Conservation (phyloP, 106 monocot genomes). For the Platanthera guangdongensis region DNA sequence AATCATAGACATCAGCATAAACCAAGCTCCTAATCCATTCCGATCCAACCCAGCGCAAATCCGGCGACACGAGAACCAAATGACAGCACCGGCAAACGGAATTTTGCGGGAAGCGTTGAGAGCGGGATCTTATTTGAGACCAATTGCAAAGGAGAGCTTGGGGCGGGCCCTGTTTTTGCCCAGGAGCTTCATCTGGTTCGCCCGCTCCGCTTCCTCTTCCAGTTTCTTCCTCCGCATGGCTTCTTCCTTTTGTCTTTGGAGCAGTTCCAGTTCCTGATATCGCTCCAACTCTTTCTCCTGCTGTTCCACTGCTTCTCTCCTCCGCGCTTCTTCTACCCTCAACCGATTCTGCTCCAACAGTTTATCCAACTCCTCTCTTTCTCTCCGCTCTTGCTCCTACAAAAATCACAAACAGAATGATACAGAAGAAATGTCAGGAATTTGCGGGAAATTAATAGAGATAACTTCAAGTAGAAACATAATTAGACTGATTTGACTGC, state of each 20-base stretch:
- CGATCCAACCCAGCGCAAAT: too few species aligned
- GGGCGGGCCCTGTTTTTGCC: conserved; percentile 94
- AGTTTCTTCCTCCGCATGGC: conserved; percentile 78
- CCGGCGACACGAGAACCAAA: too few species aligned
- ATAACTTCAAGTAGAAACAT: not conserved
- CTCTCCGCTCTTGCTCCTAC: conserved; percentile 79
- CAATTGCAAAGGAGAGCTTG: conserved; percentile 78
- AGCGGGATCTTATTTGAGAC: conserved; percentile 40
- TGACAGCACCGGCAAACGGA: too few species aligned
- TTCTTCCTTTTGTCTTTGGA: conserved; percentile 88
- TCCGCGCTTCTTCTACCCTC: conserved; percentile 84
- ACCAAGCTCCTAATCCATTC: too few species aligned
- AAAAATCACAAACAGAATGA: not conserved
- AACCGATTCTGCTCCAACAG: conserved; percentile 85
- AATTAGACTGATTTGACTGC: too few species aligned
- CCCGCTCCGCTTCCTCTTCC: conserved; percentile 81
- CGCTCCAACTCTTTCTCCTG: conserved; percentile 87
- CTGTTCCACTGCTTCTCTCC: conserved; percentile 73
- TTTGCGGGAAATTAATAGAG: not conserved
- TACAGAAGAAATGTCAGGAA: too few species aligned
- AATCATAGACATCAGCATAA: too few species aligned
- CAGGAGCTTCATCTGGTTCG: conserved; percentile 85
- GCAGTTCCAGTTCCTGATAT: conserved; percentile 69
- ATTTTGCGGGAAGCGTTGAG: too few species aligned
- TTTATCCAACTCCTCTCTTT: conserved; percentile 85